Percentiles rank a stretch among this genome's conserved stretches.
Evolutionary conservation across 2,329 filamentous ascomycete genomes (phyloP).

Genomic region (Hypoxylon sp.): DNA sequence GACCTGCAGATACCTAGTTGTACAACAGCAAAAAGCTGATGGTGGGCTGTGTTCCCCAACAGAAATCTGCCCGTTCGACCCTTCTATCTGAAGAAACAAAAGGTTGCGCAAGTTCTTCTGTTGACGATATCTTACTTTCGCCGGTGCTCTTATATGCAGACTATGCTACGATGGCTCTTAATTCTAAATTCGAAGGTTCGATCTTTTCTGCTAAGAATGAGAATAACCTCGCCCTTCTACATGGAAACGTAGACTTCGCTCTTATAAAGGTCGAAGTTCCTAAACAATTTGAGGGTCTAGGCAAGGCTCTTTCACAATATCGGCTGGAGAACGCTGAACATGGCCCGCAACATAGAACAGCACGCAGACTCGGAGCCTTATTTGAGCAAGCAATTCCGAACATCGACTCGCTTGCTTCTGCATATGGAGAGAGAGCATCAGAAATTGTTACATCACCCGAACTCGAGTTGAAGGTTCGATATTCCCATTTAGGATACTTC

Average conservation of each 20-base stretch:
- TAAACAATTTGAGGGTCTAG: slow-evolving; percentile 10
- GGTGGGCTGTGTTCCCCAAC: background rate
- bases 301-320: background rate
- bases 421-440: slow-evolving; percentile 43
- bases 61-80: background rate
- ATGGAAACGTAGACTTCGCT: slow-evolving; percentile 16
- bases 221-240: background rate
- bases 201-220: background rate
- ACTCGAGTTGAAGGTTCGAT: background rate
- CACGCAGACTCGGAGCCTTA: slow-evolving; percentile 56
- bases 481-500: background rate
- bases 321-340: slow-evolving; percentile 12
- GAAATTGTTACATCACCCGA: slow-evolving; percentile 30
- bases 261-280: slow-evolving; percentile 20
- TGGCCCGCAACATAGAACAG: slow-evolving; percentile 51
- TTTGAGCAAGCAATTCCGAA: slow-evolving; percentile 54
- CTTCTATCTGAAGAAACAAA: too few relatives aligned
- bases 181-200: background rate
- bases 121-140: background rate
- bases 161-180: background rate
- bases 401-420: slow-evolving; percentile 38
- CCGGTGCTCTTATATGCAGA: background rate
- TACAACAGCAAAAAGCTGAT: background rate
- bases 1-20: background rate
- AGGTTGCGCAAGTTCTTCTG: background rate